Evolutionary conservation across 208 protist genomes (phyloP).

Genomic region (Hexamita inflata): DNA sequence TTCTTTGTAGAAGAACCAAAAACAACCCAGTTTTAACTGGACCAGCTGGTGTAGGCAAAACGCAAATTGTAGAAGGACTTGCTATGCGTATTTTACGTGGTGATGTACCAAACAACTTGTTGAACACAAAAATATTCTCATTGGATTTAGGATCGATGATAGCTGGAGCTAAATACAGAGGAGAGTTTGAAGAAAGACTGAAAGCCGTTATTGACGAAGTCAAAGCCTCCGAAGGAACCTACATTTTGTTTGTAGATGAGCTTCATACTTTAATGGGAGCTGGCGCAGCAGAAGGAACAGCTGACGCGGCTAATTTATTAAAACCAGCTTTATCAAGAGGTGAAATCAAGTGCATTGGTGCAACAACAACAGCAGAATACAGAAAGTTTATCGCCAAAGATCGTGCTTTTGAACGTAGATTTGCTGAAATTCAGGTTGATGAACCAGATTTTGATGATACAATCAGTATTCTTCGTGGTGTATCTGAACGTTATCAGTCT

Average conservation of each 20-base stretch:
- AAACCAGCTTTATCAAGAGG: constrained; percentile 89
- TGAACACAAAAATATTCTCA: constrained; percentile 52
- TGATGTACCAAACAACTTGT: constrained; percentile 65
- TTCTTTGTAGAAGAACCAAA: constrained; percentile 84
- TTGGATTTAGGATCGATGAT: constrained; percentile 94
- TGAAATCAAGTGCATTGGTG: constrained; percentile 70
- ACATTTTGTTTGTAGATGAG: constrained; percentile 99
- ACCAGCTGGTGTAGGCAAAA: constrained; percentile 70
- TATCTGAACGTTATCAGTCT: constrained; percentile 52
- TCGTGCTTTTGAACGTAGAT: constrained; percentile 85
- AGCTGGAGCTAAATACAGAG: constrained; percentile 91
- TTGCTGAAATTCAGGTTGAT: constrained; percentile 64
- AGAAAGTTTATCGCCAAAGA: constrained; percentile 89
- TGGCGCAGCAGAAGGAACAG: constrained; percentile 54
- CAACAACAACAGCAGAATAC: constrained; percentile 90
- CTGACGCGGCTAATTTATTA: constrained; percentile 76
- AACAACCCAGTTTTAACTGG: constrained; percentile 98
- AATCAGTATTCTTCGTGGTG: constrained; percentile 76
- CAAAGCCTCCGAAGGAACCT: constrained; percentile 67
- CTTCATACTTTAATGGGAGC: constrained; percentile 90
- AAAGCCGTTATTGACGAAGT: constrained; percentile 95
- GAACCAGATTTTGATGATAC: constrained; percentile 72
- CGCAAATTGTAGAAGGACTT: constrained; percentile 72
- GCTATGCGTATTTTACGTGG: constrained; percentile 71
- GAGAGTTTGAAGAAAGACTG: constrained; percentile 97